Base-by-base conservation (phyloP, 805 yeast species). In the Ogataea haglerorum region DNA sequence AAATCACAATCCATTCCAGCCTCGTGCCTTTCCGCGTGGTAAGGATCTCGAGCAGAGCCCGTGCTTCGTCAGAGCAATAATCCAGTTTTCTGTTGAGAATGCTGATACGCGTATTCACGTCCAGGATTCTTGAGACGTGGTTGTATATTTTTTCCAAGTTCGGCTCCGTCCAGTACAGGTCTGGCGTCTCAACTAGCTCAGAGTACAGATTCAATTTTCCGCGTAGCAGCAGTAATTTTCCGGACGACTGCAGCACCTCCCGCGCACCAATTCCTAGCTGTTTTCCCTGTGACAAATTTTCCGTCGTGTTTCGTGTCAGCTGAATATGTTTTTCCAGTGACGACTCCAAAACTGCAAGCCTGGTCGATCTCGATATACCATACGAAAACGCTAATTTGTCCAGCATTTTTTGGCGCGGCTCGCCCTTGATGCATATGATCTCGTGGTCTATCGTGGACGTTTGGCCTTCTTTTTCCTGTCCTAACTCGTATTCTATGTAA, bases 81-180 rank as follows among this genome's bases (percentile, higher is more conserved):
- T 90, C 97, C 44, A 90, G 65, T 58, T 89, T 89, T 39, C 89
- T 73, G 60, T 90, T 90, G 57, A 90, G 65, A 25, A 89, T 87
- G 22, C 78, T 70, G 34, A 89, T 85, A 46, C 97, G 69, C 5
- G 91, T 85, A 22, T 73, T 70, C 22, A 90, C 79, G 53, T 90
- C 97, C 41, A 90, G 67, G 16, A 76, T 76, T 34, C 74, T 74
- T 0, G 95, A 83, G 6, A 87, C 79, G 14, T 76, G 72, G 35
- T 80, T 75, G 60, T 87, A 90, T 8, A 88, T 78, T 39, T 72
- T 72, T 56, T 90, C 97, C 39, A 90, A 67, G 24, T 79, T 78
- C 1, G 96, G 95, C 56, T 89, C 96, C 33, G 87, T 76, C 97
- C 97, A 90, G 61, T 89, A 90, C 30, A 88, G 64, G 59, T 90